Base-by-base conservation (phyloP, 192 early-diverging fungal species). In the Borealophlyctis nickersoniae region DNA sequence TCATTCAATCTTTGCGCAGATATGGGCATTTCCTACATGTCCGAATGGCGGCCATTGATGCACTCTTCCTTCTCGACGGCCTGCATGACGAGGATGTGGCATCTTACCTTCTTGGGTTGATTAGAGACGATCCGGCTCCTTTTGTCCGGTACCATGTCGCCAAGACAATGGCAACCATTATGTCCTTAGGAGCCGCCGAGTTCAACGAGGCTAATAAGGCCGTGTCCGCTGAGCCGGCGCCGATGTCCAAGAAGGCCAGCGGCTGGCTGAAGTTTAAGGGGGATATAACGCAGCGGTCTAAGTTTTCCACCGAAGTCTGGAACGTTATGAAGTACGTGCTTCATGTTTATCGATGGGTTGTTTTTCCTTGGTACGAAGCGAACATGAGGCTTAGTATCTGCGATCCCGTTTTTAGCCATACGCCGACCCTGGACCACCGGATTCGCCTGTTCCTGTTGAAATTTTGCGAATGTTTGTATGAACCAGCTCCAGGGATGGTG, bases 1-100 rank as follows among this genome's bases (percentile, higher is more conserved):
- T 62, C 32, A 68, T 29, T 49, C 19, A 29, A 66, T 39, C 48
- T 26, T 16, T 3, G 11, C 29, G 26, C 36, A 79, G 88, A 36
- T 82, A 85, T 36, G 88, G 88, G 1, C 88, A 92, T 49, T 93
- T 87, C 61, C 50, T 81, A 11, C 66, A 74, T 2, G 83, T 96
- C 35, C 85, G 95, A 16, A 60, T 89, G 45, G 70, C 73, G 2
- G 90, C 91, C 0, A 79, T 94, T 30, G 89, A 91, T 31, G 83
- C 85, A 4, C 67, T 98, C 29, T 60, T 96, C 31, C 36, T 93
- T 49, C 76, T 95, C 56, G 85, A 84, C 60, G 88, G 86, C 0
- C 65, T 94, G 19, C 67, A 65, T 1, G 73, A 77, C 7, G 33
- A 32, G 16, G 60, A 70, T 2, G 66, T 85, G 29, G 23, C 65